Base-by-base conservation (phyloP, 2,329 filamentous ascomycete species). In the Sarocladiaceae sp. region DNA sequence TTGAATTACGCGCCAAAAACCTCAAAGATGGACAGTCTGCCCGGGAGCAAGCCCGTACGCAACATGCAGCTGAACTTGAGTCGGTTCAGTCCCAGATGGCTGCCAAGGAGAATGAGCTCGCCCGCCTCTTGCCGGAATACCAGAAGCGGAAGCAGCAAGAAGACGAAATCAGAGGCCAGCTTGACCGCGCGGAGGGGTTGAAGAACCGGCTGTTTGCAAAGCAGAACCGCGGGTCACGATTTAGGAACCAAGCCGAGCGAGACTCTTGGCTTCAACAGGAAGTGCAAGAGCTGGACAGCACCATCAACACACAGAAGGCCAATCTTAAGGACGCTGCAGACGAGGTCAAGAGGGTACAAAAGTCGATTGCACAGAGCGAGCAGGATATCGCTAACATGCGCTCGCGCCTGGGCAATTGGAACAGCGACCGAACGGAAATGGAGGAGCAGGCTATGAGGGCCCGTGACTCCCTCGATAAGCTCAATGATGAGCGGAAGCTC, bases 161-260 rank as follows among this genome's bases (percentile, higher is more conserved):
- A 59, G 74, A 76, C 13, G 74, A 78, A 13, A 70, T 87, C 21
- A 83, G 82, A 55, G 72, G 82, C 45, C 80, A 85, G 47, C 73
- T 97, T 10, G 84, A 89, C 37, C 74, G 85, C 41, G 85, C 85
- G 1, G 85, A 94, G 55, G 83, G 83, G 6, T 76, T 78, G 4
- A 77, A 87, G 33, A 81, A 85, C 51, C 82, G 90, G 29, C 76
- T 98, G 6, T 88, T 95, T 58, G 87, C 86, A 42, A 98, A 98
- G 63, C 91, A 98, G 65, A 88, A 85, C 33, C 83, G 91, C 35
- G 89, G 85, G 52, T 84, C 85, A 15, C 85, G 88, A 50, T 98
- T 95, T 64, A 85, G 77, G 58, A 94, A 81, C 61, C 95, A 95
- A 68, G 77, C 79, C 7, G 88, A 97, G 59, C 83, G 94, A 33